These are phyloP conservation scores for Candida nitratophila DNA, from an alignment of 805 yeast genomes.

Conservation along the genomic window DNA sequence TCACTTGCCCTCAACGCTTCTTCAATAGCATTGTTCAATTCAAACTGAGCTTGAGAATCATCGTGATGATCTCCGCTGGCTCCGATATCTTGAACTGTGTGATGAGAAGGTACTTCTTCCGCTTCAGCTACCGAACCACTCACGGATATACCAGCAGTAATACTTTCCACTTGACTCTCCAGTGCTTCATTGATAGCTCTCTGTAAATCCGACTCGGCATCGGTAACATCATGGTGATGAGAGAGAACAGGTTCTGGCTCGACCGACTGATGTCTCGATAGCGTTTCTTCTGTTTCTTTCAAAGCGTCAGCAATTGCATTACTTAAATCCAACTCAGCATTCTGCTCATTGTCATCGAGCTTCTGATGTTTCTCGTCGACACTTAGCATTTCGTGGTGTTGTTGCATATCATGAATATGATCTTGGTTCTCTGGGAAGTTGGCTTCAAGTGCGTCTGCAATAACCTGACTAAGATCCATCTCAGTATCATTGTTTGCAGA, in stretches of 20 bases:
- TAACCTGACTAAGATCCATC: constrained; percentile 15
- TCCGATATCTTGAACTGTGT: not conserved
- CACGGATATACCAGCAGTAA: not conserved
- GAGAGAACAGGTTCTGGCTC: not conserved
- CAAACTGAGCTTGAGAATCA: constrained; percentile 12
- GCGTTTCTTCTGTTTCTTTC: not conserved
- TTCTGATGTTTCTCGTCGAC: not conserved
- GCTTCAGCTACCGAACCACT: too few relatives aligned
- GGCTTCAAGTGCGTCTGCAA: constrained; percentile 19
- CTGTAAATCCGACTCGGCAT: constrained; percentile 12
- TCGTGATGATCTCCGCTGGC: not conserved
- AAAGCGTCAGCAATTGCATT: constrained; percentile 21
- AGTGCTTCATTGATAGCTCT: constrained; percentile 13
- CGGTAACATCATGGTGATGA: not conserved
- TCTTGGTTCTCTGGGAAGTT: constrained; percentile 4
- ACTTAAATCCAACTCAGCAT: constrained; percentile 11
- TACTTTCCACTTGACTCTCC: not conserved
- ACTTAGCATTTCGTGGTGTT: not conserved
- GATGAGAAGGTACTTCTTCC: too few relatives aligned
- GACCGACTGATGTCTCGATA: not conserved
- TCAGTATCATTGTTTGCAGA: constrained; percentile 2
- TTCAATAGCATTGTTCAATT: constrained; percentile 20
- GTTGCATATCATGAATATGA: not conserved
- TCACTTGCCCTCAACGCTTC: constrained; percentile 15
- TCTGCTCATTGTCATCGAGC: not conserved